Evolutionary conservation across 1,139 yeast genomes (phyloP).

Genomic region (Yamadazyma kanchanaburiensis): DNA sequence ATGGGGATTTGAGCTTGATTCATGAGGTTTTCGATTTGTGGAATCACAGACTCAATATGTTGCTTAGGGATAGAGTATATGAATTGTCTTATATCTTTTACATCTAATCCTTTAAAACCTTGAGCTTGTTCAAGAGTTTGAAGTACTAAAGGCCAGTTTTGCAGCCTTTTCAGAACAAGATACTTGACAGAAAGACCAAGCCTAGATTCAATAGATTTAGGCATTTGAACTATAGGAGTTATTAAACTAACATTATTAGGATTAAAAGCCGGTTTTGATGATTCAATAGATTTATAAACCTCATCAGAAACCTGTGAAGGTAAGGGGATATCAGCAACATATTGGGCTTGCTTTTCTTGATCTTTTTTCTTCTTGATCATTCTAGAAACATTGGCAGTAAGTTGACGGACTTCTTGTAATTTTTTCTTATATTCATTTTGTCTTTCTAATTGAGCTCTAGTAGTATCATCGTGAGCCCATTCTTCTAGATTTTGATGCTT

Average conservation of each 20-base stretch:
- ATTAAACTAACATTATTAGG: slow-evolving; percentile 12
- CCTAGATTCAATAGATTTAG: slow-evolving; percentile 37
- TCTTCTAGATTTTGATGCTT: no score
- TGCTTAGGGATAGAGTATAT: slow-evolving; percentile 43
- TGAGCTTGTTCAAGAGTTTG: slow-evolving; percentile 37
- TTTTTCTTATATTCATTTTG: slow-evolving; percentile 20
- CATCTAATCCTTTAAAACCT: slow-evolving; percentile 38
- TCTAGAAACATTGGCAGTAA: slow-evolving; percentile 22
- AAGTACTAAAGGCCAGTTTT: slow-evolving; percentile 57
- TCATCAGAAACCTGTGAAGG: slow-evolving; percentile 19
- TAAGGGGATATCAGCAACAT: slow-evolving; percentile 14
- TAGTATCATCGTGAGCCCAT: slow-evolving; percentile 18
- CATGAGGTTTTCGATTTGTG: slow-evolving; percentile 24
- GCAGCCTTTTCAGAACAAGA: slow-evolving; percentile 42
- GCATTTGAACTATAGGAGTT: slow-evolving; percentile 29
- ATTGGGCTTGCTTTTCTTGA: slow-evolving; percentile 11
- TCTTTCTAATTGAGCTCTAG: slow-evolving; percentile 14
- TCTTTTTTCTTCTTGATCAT: slow-evolving; percentile 18
- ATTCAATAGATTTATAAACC: slow-evolving; percentile 14
- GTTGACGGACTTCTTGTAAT: slow-evolving; percentile 15
- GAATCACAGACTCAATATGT: slow-evolving; percentile 32
- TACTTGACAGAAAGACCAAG: slow-evolving; percentile 48
- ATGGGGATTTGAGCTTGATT: slow-evolving; percentile 33
- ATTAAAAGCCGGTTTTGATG: slow-evolving; percentile 2
- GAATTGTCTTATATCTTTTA: slow-evolving; percentile 37